These are phyloP conservation scores for Macrophomina pseudophaseolina DNA, from an alignment of 2,329 filamentous ascomycete genomes.

Conservation along the genomic window DNA sequence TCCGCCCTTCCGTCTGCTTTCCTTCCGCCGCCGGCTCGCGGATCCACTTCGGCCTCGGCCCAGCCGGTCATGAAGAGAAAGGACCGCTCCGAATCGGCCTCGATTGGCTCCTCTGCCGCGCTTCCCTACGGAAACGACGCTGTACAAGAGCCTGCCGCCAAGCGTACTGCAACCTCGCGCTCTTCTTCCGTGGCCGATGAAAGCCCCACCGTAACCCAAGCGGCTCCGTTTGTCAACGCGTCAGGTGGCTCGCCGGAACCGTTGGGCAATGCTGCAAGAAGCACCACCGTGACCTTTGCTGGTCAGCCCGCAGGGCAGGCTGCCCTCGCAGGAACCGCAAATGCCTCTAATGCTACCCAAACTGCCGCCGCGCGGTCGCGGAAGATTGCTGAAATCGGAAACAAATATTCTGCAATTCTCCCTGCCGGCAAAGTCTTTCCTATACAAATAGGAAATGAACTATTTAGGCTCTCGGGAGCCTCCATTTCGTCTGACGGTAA, in stretches of 20 bases:
- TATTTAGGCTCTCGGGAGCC: constrained; percentile 72
- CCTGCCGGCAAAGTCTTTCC: constrained; percentile 75
- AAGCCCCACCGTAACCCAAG: constrained; percentile 7
- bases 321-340: background rate
- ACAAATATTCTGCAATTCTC: constrained; percentile 49
- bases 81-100: constrained; percentile 18
- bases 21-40: background rate
- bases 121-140: constrained; percentile 7
- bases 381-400: constrained; percentile 15
- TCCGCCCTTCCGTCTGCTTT: constrained; percentile 1
- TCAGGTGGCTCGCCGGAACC: background rate
- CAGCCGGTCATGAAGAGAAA: constrained; percentile 24
- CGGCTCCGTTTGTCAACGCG: background rate
- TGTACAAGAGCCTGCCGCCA: constrained; percentile 18
- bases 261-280: background rate
- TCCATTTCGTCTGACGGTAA: constrained; percentile 75
- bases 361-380: constrained; percentile 2
- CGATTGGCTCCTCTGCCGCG: background rate
- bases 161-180: constrained; percentile 8
- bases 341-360: background rate
- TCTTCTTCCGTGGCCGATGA: constrained; percentile 22
- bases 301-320: constrained; percentile 28
- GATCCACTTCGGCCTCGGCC: background rate
- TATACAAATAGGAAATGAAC: constrained; percentile 70
- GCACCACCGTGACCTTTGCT: constrained; percentile 25